phyloP scores from a whole-genome alignment of 257 asterid genomes.

The Solanum sparsipilum region DNA sequence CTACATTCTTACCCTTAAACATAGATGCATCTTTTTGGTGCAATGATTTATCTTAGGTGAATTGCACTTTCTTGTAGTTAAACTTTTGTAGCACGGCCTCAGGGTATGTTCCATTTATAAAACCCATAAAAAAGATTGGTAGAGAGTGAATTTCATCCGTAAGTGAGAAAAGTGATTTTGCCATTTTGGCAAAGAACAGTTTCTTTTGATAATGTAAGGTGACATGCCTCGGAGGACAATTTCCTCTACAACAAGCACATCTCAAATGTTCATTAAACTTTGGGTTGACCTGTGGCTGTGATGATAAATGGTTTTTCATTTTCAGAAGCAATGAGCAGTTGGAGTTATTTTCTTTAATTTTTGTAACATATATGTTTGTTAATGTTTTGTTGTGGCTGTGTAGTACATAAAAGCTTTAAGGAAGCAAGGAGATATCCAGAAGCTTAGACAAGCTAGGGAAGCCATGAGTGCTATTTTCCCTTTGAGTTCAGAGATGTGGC shows the following conservation, averaged over 20 bases:
- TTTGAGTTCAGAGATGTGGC: constrained; percentile 79
- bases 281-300: neutral
- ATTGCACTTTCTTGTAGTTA: neutral
- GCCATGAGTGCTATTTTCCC: constrained; percentile 80
- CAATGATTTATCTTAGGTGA: neutral
- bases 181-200: neutral
- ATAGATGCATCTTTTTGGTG: neutral
- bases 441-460: constrained; percentile 85
- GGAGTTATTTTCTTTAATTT: neutral
- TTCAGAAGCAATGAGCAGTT: neutral
- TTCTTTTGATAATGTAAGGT: neutral
- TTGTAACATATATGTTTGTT: neutral
- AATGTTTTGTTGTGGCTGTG: constrained; percentile 3
- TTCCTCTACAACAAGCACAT: neutral
- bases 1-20: neutral
- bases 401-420: constrained; percentile 70
- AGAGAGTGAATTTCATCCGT: neutral
- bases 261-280: neutral
- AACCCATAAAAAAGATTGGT: neutral
- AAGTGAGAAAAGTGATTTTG: neutral
- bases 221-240: neutral
- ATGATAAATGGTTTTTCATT: neutral
- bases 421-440: constrained; percentile 81
- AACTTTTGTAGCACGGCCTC: neutral
- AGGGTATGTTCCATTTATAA: neutral